Conservation (phyloP, 352 stramenopile species). For the Pythium scleroteichum region DNA sequence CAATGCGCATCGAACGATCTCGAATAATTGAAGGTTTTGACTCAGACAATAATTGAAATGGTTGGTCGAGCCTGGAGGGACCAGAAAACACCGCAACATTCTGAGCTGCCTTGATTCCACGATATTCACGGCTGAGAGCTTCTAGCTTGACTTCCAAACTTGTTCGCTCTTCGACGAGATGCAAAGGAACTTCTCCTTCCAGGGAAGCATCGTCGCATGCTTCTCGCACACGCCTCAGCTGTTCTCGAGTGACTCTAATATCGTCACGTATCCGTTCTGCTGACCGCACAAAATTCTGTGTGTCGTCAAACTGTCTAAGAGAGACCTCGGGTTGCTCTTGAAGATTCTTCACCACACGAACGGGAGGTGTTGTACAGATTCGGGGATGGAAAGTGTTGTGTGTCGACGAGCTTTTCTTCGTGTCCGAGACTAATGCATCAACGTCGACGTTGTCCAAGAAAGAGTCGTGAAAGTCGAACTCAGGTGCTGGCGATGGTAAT, state of each 20-base stretch:
- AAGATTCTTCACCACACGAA: no score
- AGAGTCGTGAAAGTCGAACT: slow-evolving; percentile 23
- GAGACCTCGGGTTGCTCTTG: no score
- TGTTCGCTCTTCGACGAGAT: slow-evolving; percentile 40
- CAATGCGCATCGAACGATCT: slow-evolving; percentile 16
- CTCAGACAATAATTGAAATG: no score
- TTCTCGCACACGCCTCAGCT: slow-evolving; percentile 68
- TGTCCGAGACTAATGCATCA: slow-evolving; percentile 25
- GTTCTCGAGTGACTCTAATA: slow-evolving; percentile 67
- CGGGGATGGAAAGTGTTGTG: no score
- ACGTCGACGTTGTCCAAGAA: slow-evolving; percentile 31
- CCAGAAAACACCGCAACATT: no score
- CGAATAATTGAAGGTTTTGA: slow-evolving; percentile 2
- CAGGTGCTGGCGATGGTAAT: slow-evolving; percentile 10
- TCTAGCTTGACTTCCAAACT: slow-evolving; percentile 67
- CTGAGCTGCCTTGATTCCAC: slow-evolving; percentile 49
- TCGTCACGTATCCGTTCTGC: slow-evolving; percentile 26
- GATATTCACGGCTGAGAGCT: slow-evolving; percentile 54
- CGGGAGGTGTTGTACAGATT: no score
- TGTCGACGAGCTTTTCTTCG: not conserved
- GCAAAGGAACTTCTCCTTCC: slow-evolving; percentile 67
- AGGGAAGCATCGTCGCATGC: slow-evolving; percentile 83
- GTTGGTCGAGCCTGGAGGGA: no score
- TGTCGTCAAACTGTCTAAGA: no score
- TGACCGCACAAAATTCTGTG: no score